Base-by-base conservation (phyloP, 2,329 filamentous ascomycete species). In the Verticillium klebahnii region DNA sequence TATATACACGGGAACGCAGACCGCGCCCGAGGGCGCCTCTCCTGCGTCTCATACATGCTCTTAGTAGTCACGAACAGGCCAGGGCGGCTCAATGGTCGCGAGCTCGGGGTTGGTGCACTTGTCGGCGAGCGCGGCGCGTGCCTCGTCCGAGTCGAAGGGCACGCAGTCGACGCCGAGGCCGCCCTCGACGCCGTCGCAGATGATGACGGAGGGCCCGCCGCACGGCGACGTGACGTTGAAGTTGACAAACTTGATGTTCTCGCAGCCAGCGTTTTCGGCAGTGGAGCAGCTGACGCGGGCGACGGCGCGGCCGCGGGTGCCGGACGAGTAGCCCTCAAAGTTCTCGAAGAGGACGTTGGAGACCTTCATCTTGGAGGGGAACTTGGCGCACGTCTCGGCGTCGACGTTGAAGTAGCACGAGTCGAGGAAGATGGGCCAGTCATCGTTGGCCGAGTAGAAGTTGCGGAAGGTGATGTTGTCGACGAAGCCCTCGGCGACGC, bases 401-500 rank as follows among this genome's bases (percentile, higher is more conserved):
- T 89, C 87, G 63, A 77, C 82, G 73, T 88, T 85, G 9, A 72
- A 72, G 62, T 74, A 74, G 67, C 73, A 75, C 65, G 74, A 72
- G 55, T 72, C 73, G 63, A 88, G 77, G 66, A 86, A 82, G 64
- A 88, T 84, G 6, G 83, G 83, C 66, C 85, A 87, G 71, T 89
- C 86, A 67, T 85, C 83, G 64, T 88, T 87, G 32, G 78, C 73
- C 63, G 87, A 77, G 23, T 68, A 67, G 75, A 87, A 83, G 63
- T 78, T 79, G 62, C 86, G 80, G 71, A 84, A 88, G 2, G 85
- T 87, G 64, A 88, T 77, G 73, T 89, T 89, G 64, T 78, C 77
- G 56, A 89, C 85, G 32, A 75, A 75, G n/a, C 86, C 86, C 4
- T 72, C 73, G 39, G 86, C 86, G 25, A 86, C 85, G 55, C 69